Conservation (phyloP, 805 yeast species). For the Candida hispaniensis region DNA sequence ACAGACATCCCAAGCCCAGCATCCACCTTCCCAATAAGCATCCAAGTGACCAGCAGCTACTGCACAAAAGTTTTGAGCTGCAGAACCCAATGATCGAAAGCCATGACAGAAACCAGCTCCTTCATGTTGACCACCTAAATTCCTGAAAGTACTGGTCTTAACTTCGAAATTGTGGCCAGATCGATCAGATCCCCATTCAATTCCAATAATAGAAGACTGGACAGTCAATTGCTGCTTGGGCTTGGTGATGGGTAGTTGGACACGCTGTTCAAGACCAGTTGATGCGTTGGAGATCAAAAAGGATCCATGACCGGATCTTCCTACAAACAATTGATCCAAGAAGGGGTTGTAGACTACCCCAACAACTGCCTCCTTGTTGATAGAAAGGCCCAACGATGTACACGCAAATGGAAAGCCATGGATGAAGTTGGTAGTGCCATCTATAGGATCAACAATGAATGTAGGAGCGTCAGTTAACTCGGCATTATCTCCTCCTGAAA, state of each 20-base stretch:
- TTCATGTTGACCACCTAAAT: constrained; percentile 35
- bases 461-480: constrained; percentile 43
- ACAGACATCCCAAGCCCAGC: constrained; percentile 59
- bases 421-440: constrained; percentile 56
- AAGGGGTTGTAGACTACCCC: constrained; percentile 61
- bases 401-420: constrained; percentile 54
- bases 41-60: constrained; percentile 51
- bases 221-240: constrained; percentile 34
- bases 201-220: constrained; percentile 44
- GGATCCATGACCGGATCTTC: constrained; percentile 46
- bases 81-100: constrained; percentile 50
- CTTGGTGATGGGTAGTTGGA: constrained; percentile 29
- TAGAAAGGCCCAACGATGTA: constrained; percentile 48
- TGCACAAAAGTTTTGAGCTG: constrained; percentile 50
- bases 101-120: constrained; percentile 53
- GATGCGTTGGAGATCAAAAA: constrained; percentile 35
- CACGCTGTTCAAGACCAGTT: constrained; percentile 6
- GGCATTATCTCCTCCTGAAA: constrained; percentile 37
- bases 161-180: constrained; percentile 40
- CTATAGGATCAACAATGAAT: constrained; percentile 55
- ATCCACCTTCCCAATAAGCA: constrained; percentile 63
- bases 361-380: constrained; percentile 40
- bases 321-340: constrained; percentile 42
- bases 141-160: constrained; percentile 40
- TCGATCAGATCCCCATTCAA: constrained; percentile 55